A percentile compares a stretch with the other conserved stretches of the same genome.
Evolutionary conservation across 805 yeast genomes (phyloP).

Genomic region (Candida stauntonica): DNA sequence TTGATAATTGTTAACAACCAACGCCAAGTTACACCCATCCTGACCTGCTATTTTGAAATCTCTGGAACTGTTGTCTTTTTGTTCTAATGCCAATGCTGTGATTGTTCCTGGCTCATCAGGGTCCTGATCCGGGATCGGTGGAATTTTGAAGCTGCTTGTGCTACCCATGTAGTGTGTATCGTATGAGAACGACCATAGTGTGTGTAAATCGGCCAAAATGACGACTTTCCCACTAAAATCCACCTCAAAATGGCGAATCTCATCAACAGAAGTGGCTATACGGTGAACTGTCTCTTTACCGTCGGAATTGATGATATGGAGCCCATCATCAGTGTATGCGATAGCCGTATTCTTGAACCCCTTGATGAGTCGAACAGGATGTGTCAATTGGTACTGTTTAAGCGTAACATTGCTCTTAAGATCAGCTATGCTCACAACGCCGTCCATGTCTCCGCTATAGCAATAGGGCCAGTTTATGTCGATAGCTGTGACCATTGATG

Average conservation of each 20-base stretch:
- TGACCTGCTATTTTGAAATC: conserved; percentile 21
- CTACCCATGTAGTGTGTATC: conserved; percentile 13
- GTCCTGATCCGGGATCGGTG: too few relatives aligned
- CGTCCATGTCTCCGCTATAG: conserved; percentile 23
- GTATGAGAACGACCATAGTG: conserved; percentile 14
- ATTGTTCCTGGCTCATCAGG: conserved; percentile 8
- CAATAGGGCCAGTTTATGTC: conserved; percentile 15
- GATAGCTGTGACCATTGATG: conserved; percentile 14
- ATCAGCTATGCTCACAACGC: conserved; percentile 18
- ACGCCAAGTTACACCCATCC: conserved; percentile 27
- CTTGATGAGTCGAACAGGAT: conserved; percentile 8
- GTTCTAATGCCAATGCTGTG: conserved; percentile 16
- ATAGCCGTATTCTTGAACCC: conserved; percentile 11
- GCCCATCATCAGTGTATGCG: conserved; percentile 5
- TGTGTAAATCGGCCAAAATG: conserved; percentile 8
- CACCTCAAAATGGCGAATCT: conserved; percentile 15
- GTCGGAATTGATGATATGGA: conserved; percentile 9
- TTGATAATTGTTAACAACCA: conserved; percentile 9
- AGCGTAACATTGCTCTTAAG: conserved; percentile 10
- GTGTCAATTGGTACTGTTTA: conserved; percentile 8
- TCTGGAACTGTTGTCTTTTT: conserved; percentile 1
- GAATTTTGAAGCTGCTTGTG: background rate
- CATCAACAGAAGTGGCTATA: conserved; percentile 3
- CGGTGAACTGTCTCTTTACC: background rate
- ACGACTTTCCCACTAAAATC: conserved; percentile 23